Evolutionary conservation across 108 stramenopile species (phyloP).

Genomic region (Thalassiosira profunda): DNA sequence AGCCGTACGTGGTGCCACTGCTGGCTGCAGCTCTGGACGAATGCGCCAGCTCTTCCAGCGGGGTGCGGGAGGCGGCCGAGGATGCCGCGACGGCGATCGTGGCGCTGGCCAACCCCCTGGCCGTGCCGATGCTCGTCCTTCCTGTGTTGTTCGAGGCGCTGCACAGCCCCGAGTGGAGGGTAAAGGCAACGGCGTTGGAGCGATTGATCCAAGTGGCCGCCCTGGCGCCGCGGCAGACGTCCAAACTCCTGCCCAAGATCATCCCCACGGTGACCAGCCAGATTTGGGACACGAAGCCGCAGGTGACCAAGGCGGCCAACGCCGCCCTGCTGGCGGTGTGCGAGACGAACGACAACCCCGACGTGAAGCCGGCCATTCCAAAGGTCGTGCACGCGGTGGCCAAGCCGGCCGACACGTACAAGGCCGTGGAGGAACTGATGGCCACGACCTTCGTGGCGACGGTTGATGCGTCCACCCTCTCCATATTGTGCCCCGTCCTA

Average conservation of each 20-base stretch:
- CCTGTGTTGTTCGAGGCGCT: conserved; percentile 80
- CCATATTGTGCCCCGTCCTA: conserved; percentile 96
- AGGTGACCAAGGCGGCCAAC: conserved; percentile 92
- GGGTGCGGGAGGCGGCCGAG: conserved; percentile 83
- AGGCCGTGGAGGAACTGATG: conserved; percentile 93
- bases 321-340: conserved; percentile 79
- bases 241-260: conserved; percentile 79
- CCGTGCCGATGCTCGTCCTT: conserved; percentile 66
- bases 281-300: conserved; percentile 96
- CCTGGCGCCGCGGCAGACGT: conserved; percentile 62
- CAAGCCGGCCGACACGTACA: conserved; percentile 90
- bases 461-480: conserved; percentile 95
- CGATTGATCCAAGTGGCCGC: conserved; percentile 70
- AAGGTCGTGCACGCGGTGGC: conserved; percentile 92
- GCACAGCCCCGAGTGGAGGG: conserved; percentile 85
- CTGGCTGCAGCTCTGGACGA: conserved; percentile 86
- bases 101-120: conserved; percentile 68
- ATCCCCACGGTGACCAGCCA: conserved; percentile 85
- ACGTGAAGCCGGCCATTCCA: conserved; percentile 87
- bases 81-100: conserved; percentile 74
- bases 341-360: conserved; percentile 84
- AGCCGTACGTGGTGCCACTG: conserved; percentile 87
- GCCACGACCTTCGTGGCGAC: conserved; percentile 96
- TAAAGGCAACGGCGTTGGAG: conserved; percentile 80
- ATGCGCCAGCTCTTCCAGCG: conserved; percentile 67